A percentile compares a stretch with the other conserved stretches of the same genome.
Evolutionary conservation across 345 rosid species (phyloP).

Genomic region (Excoecaria cochinchinensis): DNA sequence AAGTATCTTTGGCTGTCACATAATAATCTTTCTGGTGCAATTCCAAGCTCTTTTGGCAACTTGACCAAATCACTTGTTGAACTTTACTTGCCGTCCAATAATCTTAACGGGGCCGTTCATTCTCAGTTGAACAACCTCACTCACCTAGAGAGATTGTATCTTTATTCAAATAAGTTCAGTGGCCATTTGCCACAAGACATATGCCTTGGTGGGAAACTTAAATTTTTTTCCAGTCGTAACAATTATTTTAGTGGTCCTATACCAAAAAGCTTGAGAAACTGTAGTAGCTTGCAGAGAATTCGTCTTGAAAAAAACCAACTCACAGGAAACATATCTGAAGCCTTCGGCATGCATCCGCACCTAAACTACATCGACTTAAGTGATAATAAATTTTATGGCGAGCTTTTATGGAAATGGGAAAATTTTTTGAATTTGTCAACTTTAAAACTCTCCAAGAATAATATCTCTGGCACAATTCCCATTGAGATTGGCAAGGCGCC

Average conservation of each 20-base stretch:
- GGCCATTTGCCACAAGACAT: slow-evolving; percentile 20
- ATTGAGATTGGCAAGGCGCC: neutral
- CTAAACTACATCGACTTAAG: slow-evolving; percentile 19
- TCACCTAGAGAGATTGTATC: neutral
- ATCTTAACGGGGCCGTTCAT: slow-evolving; percentile 8
- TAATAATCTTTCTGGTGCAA: slow-evolving; percentile 1
- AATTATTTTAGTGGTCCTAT: slow-evolving; percentile 21
- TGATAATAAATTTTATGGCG: slow-evolving; percentile 11
- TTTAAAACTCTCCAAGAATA: neutral
- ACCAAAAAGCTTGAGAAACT: slow-evolving; percentile 21
- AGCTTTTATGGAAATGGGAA: slow-evolving; percentile 4
- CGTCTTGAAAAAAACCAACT: slow-evolving; percentile 13
- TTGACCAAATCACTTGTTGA: neutral
- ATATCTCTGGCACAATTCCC: neutral
- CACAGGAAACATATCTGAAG: slow-evolving; percentile 9
- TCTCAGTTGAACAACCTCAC: slow-evolving; percentile 6
- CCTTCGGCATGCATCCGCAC: slow-evolving; percentile 16
- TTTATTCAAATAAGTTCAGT: slow-evolving; percentile 1
- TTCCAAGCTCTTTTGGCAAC: slow-evolving; percentile 13
- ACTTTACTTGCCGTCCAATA: neutral
- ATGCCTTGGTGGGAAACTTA: slow-evolving; percentile 10
- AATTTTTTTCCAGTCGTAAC: rapidly evolving
- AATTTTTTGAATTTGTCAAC: neutral
- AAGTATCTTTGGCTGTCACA: neutral
- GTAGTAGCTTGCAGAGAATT: slow-evolving; percentile 10